phyloP scores from a whole-genome alignment of 2,329 filamentous ascomycete genomes.

The Chaetomium sp. region DNA sequence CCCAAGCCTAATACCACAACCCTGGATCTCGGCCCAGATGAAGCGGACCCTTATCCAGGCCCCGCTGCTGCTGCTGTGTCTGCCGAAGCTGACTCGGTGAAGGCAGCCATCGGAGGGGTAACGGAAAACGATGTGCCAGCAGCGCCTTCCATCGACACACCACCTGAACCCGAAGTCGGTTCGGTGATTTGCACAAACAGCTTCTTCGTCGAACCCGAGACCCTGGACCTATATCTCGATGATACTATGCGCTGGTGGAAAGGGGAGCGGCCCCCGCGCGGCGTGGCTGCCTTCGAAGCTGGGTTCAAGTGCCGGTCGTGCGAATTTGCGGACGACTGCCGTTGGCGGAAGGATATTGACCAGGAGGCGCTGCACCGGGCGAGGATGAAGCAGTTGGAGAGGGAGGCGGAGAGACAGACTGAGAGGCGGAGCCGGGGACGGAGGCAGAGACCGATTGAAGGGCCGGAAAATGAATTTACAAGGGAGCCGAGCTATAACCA shows the following conservation, averaged over 20 bases:
- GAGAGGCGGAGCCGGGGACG: not conserved
- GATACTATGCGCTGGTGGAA: conserved; percentile 83
- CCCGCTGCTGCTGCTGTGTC: not conserved
- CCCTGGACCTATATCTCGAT: conserved; percentile 59
- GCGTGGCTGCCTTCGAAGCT: conserved; percentile 72
- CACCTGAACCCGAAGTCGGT: conserved; percentile 29
- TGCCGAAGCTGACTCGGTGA: too few relatives aligned
- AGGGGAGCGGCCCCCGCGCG: conserved; percentile 63
- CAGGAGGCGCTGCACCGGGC: conserved; percentile 39
- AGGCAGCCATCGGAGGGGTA: not conserved
- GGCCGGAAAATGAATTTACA: too few relatives aligned
- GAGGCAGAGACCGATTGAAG: too few relatives aligned
- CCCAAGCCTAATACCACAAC: conserved; percentile 15
- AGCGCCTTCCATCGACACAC: not conserved
- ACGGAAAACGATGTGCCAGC: not conserved
- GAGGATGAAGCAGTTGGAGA: not conserved
- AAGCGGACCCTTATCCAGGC: not conserved
- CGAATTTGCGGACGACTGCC: conserved; percentile 72
- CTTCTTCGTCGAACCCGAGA: conserved; percentile 59
- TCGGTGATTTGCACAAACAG: conserved; percentile 49
- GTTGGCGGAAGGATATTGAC: conserved; percentile 68
- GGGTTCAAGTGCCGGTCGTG: conserved; percentile 79
- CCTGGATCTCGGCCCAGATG: not conserved
- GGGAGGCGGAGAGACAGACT: not conserved
- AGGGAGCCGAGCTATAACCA: too few relatives aligned